A percentile compares a stretch with the other conserved stretches of the same genome.
Evolutionary conservation across 768 basidiomycete genomes (phyloP).

Genomic region (Lanmaoa pseudosensibilis): DNA sequence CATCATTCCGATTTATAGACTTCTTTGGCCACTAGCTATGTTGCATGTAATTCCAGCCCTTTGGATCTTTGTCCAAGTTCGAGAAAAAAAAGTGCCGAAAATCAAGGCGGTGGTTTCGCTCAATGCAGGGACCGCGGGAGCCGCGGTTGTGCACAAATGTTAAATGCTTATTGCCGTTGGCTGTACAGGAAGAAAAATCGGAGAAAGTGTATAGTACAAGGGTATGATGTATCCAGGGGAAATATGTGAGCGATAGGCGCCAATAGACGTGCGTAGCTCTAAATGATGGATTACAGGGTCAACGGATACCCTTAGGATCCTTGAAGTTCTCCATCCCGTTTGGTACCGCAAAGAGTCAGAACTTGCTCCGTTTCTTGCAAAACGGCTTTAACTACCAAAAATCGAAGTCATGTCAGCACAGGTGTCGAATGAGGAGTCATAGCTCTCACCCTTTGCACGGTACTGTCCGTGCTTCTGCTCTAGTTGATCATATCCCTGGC

Average conservation of each 20-base stretch:
- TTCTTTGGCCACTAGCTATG: neutral
- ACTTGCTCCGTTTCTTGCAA: slow-evolving; percentile 48
- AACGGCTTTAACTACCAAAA: slow-evolving; percentile 38
- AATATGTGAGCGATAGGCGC: no score
- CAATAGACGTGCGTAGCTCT: neutral
- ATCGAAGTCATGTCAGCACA: slow-evolving; percentile 9
- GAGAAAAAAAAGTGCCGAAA: neutral
- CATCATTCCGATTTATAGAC: neutral
- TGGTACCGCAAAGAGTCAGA: slow-evolving; percentile 44
- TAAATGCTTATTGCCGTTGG: neutral
- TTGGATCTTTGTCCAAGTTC: neutral
- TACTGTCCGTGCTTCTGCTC: slow-evolving; percentile 43
- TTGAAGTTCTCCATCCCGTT: slow-evolving; percentile 35
- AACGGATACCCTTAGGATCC: neutral
- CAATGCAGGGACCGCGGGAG: neutral
- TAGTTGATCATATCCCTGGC: slow-evolving; percentile 39
- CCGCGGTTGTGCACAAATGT: neutral
- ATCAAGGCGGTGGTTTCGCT: neutral
- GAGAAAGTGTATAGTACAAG: neutral
- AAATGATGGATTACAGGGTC: neutral
- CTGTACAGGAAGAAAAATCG: neutral
- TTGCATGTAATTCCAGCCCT: neutral
- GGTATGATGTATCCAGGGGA: neutral
- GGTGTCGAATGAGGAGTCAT: neutral
- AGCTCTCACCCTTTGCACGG: slow-evolving; percentile 39